Evolutionary conservation across 179 eudicot species (phyloP).

Genomic region (Dionaea muscipula): DNA sequence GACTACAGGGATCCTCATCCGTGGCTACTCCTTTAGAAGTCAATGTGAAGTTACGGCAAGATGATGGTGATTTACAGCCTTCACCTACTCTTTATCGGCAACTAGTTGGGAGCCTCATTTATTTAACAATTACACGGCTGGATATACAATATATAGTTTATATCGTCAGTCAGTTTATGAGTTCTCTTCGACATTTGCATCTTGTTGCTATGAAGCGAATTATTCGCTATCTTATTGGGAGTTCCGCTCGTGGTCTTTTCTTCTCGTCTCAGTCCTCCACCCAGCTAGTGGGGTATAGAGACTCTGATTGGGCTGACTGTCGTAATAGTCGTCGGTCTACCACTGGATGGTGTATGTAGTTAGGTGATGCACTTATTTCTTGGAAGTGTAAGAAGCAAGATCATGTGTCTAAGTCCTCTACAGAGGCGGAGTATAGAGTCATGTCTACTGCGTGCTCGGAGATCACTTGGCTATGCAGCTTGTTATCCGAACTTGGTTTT

Average conservation of each 20-base stretch:
- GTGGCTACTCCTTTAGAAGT: too few relatives aligned
- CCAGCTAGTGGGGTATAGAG: neutral
- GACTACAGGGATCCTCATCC: too few relatives aligned
- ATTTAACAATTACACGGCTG: too few relatives aligned
- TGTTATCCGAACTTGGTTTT: neutral
- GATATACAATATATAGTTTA: too few relatives aligned
- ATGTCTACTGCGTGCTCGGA: neutral
- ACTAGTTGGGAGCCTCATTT: too few relatives aligned
- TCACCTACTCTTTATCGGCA: too few relatives aligned
- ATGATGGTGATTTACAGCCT: too few relatives aligned
- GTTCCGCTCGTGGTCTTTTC: neutral
- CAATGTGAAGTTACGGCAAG: too few relatives aligned
- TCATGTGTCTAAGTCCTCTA: too few relatives aligned
- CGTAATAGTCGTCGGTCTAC: neutral
- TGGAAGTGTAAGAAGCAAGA: constrained; percentile 1
- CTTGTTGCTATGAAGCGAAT: too few relatives aligned
- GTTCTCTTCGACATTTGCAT: too few relatives aligned
- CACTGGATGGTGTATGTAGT: neutral
- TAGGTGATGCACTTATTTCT: neutral
- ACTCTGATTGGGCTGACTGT: neutral
- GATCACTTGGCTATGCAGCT: neutral
- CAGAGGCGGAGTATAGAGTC: neutral
- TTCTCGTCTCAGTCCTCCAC: neutral
- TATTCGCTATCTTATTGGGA: neutral
- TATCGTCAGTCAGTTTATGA: too few relatives aligned